Conservation (phyloP, 1,139 yeast species). For the Candida dubliniensis region DNA sequence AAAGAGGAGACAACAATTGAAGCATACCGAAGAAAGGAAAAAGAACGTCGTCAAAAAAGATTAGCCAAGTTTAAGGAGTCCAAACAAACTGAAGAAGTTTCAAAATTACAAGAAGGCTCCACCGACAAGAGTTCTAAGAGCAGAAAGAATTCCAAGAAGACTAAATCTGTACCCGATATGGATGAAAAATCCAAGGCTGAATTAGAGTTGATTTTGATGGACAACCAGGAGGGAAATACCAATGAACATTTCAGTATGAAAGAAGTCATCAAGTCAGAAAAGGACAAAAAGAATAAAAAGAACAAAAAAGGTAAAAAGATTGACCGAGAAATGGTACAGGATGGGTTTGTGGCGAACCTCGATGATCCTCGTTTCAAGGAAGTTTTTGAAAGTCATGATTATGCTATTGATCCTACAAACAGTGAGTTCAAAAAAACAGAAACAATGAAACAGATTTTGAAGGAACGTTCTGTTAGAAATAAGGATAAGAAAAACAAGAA, state of each 20-base stretch:
- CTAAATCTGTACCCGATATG: slow-evolving; percentile 18
- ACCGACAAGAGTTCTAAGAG: slow-evolving; percentile 17
- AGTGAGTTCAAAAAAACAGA: slow-evolving; percentile 86
- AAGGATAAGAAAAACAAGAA: slow-evolving; percentile 15
- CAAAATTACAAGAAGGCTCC: slow-evolving; percentile 19
- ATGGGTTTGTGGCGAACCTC: slow-evolving; percentile 67
- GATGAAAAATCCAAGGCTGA: slow-evolving; percentile 60
- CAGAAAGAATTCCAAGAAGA: slow-evolving; percentile 7
- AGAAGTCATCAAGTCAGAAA: slow-evolving; percentile 72
- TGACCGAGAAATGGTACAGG: slow-evolving; percentile 46
- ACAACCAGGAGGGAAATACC: slow-evolving; percentile 55
- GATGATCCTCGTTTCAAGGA: slow-evolving; percentile 87
- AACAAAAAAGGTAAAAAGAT: slow-evolving; percentile 42
- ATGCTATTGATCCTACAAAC: slow-evolving; percentile 87
- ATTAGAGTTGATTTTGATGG: slow-evolving; percentile 72
- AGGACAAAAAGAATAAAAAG: slow-evolving; percentile 54
- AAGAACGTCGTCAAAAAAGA: slow-evolving; percentile 85
- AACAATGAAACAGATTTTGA: slow-evolving; percentile 79
- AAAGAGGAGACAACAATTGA: slow-evolving; percentile 78
- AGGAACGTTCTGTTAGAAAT: slow-evolving; percentile 67
- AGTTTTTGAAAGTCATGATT: slow-evolving; percentile 83
- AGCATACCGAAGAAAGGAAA: slow-evolving; percentile 82
- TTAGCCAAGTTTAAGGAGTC: slow-evolving; percentile 67
- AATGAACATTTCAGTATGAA: slow-evolving; percentile 75
- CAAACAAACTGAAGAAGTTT: slow-evolving; percentile 46